phyloP scores from a whole-genome alignment of 768 basidiomycete genomes.

The Pholiota conissans region DNA sequence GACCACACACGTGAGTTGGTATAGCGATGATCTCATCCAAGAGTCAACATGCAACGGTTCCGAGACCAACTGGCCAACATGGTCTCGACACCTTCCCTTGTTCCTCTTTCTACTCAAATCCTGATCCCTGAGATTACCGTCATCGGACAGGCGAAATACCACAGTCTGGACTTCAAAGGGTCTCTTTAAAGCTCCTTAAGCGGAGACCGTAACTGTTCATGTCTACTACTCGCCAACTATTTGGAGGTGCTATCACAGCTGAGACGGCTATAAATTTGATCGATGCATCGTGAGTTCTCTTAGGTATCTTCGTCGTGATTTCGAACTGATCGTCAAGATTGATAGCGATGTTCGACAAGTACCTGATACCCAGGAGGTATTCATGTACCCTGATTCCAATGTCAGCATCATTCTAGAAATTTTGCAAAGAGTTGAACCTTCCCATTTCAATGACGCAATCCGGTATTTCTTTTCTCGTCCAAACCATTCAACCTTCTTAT shows the following conservation, averaged over 20 bases:
- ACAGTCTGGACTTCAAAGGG: too few relatives aligned
- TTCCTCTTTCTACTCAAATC: too few relatives aligned
- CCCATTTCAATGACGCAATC: slow-evolving; percentile 59
- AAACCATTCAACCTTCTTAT: neutral
- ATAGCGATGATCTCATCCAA: neutral
- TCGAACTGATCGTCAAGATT: slow-evolving; percentile 1
- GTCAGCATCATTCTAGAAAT: slow-evolving; percentile 86
- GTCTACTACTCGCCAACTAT: slow-evolving; percentile 51
- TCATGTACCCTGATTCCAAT: slow-evolving; percentile 67
- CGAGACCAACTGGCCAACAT: neutral
- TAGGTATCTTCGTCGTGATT: neutral
- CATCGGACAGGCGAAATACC: too few relatives aligned
- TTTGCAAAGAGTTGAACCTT: slow-evolving; percentile 66
- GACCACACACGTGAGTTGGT: slow-evolving; percentile 2
- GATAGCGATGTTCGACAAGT: slow-evolving; percentile 69
- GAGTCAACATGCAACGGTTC: neutral
- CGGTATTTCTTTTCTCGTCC: slow-evolving; percentile 53
- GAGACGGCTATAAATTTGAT: slow-evolving; percentile 55
- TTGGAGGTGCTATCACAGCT: slow-evolving; percentile 83
- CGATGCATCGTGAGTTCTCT: slow-evolving; percentile 79
- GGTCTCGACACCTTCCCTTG: too few relatives aligned
- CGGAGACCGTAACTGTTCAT: slow-evolving; percentile 6
- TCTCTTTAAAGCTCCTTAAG: too few relatives aligned
- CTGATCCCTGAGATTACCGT: too few relatives aligned
- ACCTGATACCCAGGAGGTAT: slow-evolving; percentile 94